Base-by-base conservation (phyloP, 805 yeast species). In the Yarrowia sp. region DNA sequence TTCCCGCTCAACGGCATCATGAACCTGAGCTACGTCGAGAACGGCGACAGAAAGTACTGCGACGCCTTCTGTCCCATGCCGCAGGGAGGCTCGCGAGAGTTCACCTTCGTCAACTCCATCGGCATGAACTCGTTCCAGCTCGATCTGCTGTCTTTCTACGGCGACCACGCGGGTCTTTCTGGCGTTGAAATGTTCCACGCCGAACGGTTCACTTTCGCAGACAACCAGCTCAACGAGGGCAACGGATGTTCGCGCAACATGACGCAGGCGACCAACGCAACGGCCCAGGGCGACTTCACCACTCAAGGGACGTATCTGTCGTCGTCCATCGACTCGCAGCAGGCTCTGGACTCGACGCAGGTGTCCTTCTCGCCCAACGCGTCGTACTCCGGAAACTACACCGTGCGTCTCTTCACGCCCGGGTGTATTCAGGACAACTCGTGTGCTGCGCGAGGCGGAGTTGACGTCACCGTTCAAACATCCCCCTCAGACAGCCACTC, bases 41-140 rank as follows among this genome's bases (percentile, higher is more conserved):
- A 90, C 1, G 84, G 86, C 53, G 74, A 77, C n/a, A 56, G 80
- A 3, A 71, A 74, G 14, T 75, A 76, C 69, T 94, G 99, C 77
- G 97, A 91, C 72, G 96, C 97, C 0, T 86, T 83, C 81, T 94
- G 99, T 73, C 96, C 97, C 0, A 76, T 93, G 24, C 74, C 80
- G 1, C 77, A 78, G 27, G 63, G 63, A 31, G 63, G 68, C n/a
- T 65, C 74, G 1, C 93, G 88, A 69, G 97, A 92, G 64, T 94
- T 90, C 75, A 84, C 85, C 1, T 88, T 94, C 70, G 88, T 84
- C 38, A 87, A 93, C 70, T 73, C 78, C 3, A 73, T 94, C 6
- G 80, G 79, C 13, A 83, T 91, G 31, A 75, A 80, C 41, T 76
- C 80, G n/a, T 68, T 93, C 13, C 83, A 85, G 21, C 75, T 94